Base-by-base conservation (phyloP, 176 grass and related monocot species). In the Avena insularis region DNA sequence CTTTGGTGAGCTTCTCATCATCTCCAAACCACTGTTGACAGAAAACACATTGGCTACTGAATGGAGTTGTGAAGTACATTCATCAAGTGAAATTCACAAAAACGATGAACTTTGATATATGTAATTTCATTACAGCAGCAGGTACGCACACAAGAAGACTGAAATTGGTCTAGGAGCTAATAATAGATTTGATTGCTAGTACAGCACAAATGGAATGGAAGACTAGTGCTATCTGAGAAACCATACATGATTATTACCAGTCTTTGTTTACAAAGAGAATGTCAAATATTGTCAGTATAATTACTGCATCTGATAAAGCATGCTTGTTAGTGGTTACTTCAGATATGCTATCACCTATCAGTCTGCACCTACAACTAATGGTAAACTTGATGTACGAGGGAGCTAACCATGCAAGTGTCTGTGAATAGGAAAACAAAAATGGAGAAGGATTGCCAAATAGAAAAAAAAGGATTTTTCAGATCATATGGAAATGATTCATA, bases 21-120 rank as follows among this genome's bases (percentile, higher is more conserved):
- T 98, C 96, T 90, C 96, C 93, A 95, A 95, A 98, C 96, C 96
- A 98, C 96, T 98, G 88, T 90, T 65, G 80, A 73, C 63, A 89
- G 75, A 86, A n/a, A 83, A 83, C 53, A 84, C 69, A 83, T 85
- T 47, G 72, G 66, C 59, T 76, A 79, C 31, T 75, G 73, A 45
- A 77, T 58, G 25, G 12, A 85, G 12, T 20, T 60, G 38, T 86
- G 33, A 21, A 19, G 10, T 48, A 50, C 9, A 85, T 29, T 58
- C 3, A 43, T 43, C 16, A 50, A 31, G 57, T 85, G 85, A 79
- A 23, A 72, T 86, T 12, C 15, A 31, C 59, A 46, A 53, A 61
- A 49, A 25, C 8, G 20, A 62, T 27, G 16, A 46, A 55, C 75
- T 90, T 71, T 8, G 16, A 83, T n/a, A 33, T 45, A 31, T 55